Conservation (phyloP, 495 filamentous ascomycete species). For the Choiromyces venosus region DNA sequence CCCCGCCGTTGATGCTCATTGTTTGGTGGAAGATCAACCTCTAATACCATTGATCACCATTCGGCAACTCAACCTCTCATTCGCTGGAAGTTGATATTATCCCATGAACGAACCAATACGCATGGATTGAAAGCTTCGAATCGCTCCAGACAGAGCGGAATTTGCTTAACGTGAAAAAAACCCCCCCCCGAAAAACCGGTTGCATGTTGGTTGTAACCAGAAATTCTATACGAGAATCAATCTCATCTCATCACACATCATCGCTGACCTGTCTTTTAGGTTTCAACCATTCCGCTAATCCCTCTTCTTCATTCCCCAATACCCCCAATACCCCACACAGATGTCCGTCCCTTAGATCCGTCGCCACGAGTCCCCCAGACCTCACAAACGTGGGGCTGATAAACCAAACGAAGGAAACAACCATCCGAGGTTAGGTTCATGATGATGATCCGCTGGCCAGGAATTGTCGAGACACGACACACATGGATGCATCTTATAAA, state of each 20-base stretch:
- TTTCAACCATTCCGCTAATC: neutral
- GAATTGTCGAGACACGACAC: neutral
- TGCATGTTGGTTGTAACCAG: neutral
- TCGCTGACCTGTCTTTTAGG: neutral
- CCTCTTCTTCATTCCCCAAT: neutral
- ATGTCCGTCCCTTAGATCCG: neutral
- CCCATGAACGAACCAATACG: neutral
- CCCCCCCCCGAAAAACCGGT: too few species aligned
- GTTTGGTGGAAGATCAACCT: neutral
- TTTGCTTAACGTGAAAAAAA: neutral
- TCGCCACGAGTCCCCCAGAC: neutral
- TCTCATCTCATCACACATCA: neutral
- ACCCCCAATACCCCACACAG: neutral
- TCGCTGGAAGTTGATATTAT: neutral
- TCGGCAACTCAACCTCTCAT: neutral
- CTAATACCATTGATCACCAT: neutral
- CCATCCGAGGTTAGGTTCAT: neutral
- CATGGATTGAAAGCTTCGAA: neutral
- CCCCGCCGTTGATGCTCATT: neutral
- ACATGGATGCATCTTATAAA: too few species aligned
- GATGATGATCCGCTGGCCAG: neutral
- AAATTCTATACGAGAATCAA: neutral
- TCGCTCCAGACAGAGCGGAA: neutral
- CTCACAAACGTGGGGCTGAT: neutral
- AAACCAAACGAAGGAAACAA: neutral